Base-by-base conservation (phyloP, 2,329 filamentous ascomycete species). In the Colletotrichum musae region DNA sequence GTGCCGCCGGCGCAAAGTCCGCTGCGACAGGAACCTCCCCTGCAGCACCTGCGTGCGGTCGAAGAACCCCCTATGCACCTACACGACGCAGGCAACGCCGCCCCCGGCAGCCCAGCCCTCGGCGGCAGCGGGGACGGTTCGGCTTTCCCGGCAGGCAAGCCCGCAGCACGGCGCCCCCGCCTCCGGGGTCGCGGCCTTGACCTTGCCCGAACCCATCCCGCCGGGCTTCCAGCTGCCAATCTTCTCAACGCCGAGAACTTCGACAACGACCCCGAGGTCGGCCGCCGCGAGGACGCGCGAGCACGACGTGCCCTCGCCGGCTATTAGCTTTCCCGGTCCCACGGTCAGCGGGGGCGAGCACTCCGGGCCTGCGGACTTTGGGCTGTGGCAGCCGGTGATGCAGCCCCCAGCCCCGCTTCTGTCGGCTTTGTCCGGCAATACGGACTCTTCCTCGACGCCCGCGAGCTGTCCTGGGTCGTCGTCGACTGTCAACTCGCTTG, bases 11-110 rank as follows among this genome's bases (percentile, higher is more conserved):
- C 87, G 88, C 48, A 92, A 92, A 76, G 86, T 91, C 68, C 84
- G 85, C 54, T 92, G 89, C 74, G 86, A 92, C 74, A 86, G 87
- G 57, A 85, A 85, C 68, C 77, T 79, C 6, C 90, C 90, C 1
- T 92, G 89, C 73, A 84, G 81, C 68, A 88, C 89, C 67, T 92
- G 90, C 73, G 68, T 86, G n/a, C 85, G 86, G 71, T 87, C 87
- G 24, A 85, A 84, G 71, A 86, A 85, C 48, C 81, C 84, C 6
- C 81, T 81, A 21, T 92, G 90, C 73, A 82, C 86, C 1, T 91
- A 89, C 72, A 80, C 78, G 28, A 76, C 81, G 1, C 74, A 76
- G 32, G 70, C 72, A 75, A 79, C 73, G 12, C 68, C 73, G 75
- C 79, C 73, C 7, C 68, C 75, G 6, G 71, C 75, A 5, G 71